phyloP scores from a whole-genome alignment of 169 alveolate genomes.

The Eimeria praecox region DNA sequence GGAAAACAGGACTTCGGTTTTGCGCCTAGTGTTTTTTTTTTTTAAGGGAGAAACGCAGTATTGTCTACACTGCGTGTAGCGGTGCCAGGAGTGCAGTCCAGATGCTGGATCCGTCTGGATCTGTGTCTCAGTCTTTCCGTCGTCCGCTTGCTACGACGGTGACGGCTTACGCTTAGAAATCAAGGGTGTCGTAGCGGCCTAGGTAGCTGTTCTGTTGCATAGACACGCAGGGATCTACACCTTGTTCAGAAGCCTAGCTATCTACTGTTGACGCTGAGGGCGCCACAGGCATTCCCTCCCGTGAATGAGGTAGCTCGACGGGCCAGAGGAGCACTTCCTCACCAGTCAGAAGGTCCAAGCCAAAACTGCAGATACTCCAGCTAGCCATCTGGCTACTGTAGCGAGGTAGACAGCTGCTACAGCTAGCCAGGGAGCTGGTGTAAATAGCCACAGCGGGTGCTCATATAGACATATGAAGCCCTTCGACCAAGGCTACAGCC shows the following conservation, averaged over 20 bases:
- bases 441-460: background rate
- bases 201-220: background rate
- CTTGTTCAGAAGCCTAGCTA: background rate
- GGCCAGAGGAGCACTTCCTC: constrained; percentile 41
- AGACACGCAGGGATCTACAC: background rate
- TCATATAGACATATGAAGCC: background rate
- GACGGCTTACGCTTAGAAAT: background rate
- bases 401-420: background rate
- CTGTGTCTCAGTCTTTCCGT: background rate
- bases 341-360: background rate
- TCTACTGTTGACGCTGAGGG: background rate
- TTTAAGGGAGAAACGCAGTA: background rate
- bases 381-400: background rate
- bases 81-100: background rate
- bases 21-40: background rate
- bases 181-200: background rate
- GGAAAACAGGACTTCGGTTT: background rate
- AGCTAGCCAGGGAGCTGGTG: background rate
- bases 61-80: background rate
- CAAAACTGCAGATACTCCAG: constrained; percentile 5
- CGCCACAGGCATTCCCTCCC: background rate
- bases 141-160: background rate
- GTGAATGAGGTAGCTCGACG: background rate
- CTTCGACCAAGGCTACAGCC: constrained; percentile 1
- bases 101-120: too few species aligned